These are phyloP conservation scores for Sporormia fimetaria DNA, from an alignment of 495 filamentous ascomycete species.

Conservation along the genomic window DNA sequence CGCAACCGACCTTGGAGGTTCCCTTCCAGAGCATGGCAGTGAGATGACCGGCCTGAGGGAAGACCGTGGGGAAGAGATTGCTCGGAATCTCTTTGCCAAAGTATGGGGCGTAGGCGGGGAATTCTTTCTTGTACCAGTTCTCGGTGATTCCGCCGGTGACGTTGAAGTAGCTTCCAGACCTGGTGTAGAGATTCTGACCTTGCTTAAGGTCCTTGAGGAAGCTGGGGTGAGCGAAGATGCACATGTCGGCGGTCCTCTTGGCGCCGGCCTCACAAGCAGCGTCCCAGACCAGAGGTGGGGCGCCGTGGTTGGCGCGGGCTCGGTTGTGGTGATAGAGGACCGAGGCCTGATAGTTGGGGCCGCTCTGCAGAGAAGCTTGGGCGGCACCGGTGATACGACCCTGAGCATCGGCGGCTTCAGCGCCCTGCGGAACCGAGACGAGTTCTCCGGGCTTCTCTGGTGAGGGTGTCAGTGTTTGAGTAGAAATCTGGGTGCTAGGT, in stretches of 20 bases:
- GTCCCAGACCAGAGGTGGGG: slow-evolving; percentile 51
- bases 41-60: slow-evolving; percentile 72
- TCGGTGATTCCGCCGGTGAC: slow-evolving; percentile 57
- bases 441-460: no score
- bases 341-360: slow-evolving; percentile 36
- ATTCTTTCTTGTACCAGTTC: slow-evolving; percentile 77
- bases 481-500: neutral
- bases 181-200: slow-evolving; percentile 56
- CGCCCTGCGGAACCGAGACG: neutral
- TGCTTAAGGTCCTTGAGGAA: slow-evolving; percentile 47
- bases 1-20: slow-evolving; percentile 64
- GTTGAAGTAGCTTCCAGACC: slow-evolving; percentile 28
- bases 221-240: slow-evolving; percentile 54
- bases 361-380: slow-evolving; percentile 7
- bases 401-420: slow-evolving; percentile 4
- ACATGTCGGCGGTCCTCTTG: slow-evolving; percentile 38
- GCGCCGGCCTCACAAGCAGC: slow-evolving; percentile 53
- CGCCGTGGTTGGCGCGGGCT: slow-evolving; percentile 75
- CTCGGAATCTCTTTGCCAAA: slow-evolving; percentile 37
- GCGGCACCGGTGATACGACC: slow-evolving; percentile 10
- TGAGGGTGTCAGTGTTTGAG: no score
- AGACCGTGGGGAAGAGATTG: slow-evolving; percentile 40
- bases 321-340: slow-evolving; percentile 69
- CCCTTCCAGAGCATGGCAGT: slow-evolving; percentile 81
- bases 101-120: slow-evolving; percentile 37